phyloP scores from a whole-genome alignment of 202 grass and related monocot genomes.

The Zoysia matrella region DNA sequence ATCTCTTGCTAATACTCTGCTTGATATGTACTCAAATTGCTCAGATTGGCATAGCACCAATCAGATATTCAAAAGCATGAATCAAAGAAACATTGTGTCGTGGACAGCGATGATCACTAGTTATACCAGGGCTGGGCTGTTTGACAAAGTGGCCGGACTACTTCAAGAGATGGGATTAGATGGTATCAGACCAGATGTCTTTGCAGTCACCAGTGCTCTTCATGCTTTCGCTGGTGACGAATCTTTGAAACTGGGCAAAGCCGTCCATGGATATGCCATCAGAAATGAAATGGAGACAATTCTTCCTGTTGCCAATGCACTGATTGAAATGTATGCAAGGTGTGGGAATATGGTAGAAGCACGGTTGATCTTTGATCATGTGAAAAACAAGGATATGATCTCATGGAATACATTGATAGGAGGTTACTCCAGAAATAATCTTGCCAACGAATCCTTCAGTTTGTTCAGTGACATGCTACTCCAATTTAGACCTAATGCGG shows the following conservation, averaged over 20 bases:
- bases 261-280: constrained; percentile 64
- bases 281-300: constrained; percentile 65
- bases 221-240: constrained; percentile 71
- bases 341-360: constrained; percentile 72
- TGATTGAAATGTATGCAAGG: constrained; percentile 84
- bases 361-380: constrained; percentile 56
- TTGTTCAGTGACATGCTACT: constrained; percentile 66
- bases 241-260: constrained; percentile 62
- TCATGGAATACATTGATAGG: constrained; percentile 94
- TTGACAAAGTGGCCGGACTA: constrained; percentile 60
- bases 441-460: constrained; percentile 66
- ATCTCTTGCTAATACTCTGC: constrained; percentile 62
- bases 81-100: constrained; percentile 67
- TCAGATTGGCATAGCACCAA: constrained; percentile 63
- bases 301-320: constrained; percentile 61
- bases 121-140: constrained; percentile 61
- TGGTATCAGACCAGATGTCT: constrained; percentile 57
- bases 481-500: constrained; percentile 66
- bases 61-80: constrained; percentile 71
- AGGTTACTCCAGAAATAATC: constrained; percentile 68
- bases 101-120: constrained; percentile 82
- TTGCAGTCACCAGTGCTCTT: constrained; percentile 70
- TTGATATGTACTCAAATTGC: constrained; percentile 91
- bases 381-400: constrained; percentile 61
- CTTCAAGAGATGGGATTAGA: constrained; percentile 64